Conservation (phyloP, 768 basidiomycete genomes). For the Pleurotus eryngii region DNA sequence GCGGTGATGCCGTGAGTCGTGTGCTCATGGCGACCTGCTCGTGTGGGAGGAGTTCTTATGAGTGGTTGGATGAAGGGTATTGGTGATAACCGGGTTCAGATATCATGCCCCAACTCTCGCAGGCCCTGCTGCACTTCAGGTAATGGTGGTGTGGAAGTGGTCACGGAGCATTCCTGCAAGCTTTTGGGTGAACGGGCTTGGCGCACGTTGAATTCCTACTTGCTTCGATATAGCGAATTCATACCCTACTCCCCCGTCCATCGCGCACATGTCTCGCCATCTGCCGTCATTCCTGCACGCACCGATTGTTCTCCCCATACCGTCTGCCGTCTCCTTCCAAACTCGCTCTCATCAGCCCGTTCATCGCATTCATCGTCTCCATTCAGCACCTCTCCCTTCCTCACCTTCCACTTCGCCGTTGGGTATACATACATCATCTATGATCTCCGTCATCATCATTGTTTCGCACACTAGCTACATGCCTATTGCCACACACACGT, state of each 20-base stretch:
- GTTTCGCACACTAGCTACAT: neutral
- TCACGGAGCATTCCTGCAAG: neutral
- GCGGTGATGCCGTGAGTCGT: constrained; percentile 4
- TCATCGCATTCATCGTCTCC: neutral
- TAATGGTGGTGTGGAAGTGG: neutral
- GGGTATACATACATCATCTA: neutral
- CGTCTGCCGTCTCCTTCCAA: neutral
- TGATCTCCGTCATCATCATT: neutral
- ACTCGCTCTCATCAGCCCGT: neutral
- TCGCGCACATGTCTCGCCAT: neutral
- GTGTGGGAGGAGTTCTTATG: neutral
- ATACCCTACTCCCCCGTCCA: neutral
- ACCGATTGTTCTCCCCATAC: neutral
- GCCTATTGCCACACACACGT: constrained; percentile 3
- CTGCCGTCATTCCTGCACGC: neutral
- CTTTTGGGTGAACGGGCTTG: neutral
- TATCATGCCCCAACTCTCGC: neutral
- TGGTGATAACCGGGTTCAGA: neutral
- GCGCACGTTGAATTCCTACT: neutral
- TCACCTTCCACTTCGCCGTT: neutral
- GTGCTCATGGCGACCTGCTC: neutral
- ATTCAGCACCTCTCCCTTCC: neutral
- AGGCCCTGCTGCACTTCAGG: neutral
- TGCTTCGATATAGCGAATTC: neutral
- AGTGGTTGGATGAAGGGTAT: neutral